Evolutionary conservation across 1,284 basidiomycete species (phyloP), one percentile per base, ranked within the genome.

Genomic region (Fomes fomentarius): DNA sequence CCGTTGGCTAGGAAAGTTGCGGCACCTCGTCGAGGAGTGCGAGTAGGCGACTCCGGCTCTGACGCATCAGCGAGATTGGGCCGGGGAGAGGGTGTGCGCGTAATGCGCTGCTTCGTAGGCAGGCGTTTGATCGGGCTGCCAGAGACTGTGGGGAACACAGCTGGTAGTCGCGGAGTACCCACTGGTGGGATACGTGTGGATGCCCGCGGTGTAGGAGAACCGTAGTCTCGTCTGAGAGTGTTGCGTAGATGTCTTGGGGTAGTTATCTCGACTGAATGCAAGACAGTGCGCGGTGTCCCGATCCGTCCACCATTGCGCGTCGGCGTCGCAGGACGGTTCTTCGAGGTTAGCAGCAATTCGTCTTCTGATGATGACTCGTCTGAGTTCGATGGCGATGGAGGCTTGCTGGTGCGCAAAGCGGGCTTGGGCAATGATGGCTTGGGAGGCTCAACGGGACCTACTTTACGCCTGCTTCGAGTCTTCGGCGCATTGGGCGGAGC

Each of bases 241-340:
- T 45, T 54, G 15, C 57, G 34, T 19, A 61, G 31, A 44, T 52
- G 57, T 19, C 46, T 58, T 5, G 69, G 69, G 0, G 75, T 73
- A 14, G 56, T 52, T 21, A 79, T 75, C 48, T 76, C 75, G 4
- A 80, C 73, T 14, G 65, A 74, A 33, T 77, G 68, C 62, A 80
- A 57, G 46, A 80, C 37, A 52, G 71, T 35, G 9, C 77, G 70
- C 11, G 67, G 66, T 0, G 65, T 65, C 4, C 52, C 50, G 12
- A 48, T 28, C 0, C 53, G 56, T 9, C 58, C 51, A 9, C 52
- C 57, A 5, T 52, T 49, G 22, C 63, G 59, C 2, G 61, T 60
- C 15, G 72, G 74, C 2, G 71, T 73, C 1, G 64, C 57, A 0
- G 66, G 69, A 4, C 61, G 64, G 46, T 60, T 60, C 48, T 62